phyloP scores from a whole-genome alignment of 805 yeast species.

The Kuraishia hungarica region DNA sequence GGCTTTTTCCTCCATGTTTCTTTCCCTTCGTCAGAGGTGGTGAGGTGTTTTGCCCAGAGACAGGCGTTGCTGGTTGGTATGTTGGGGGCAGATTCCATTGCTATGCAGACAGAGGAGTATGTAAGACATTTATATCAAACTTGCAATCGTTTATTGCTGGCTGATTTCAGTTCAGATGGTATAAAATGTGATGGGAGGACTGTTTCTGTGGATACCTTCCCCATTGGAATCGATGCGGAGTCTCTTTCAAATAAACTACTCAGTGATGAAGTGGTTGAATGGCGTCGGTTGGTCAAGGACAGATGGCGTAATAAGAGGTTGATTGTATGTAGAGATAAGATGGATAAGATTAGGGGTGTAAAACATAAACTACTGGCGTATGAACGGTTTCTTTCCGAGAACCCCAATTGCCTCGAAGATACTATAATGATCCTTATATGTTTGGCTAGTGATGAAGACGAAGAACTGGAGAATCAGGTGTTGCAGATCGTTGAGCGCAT shows the following conservation, averaged over 20 bases:
- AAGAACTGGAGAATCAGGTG: conserved; percentile 64
- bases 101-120: conserved; percentile 89
- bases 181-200: conserved; percentile 53
- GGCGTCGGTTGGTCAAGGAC: conserved; percentile 65
- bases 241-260: conserved; percentile 38
- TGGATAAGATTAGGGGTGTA: conserved; percentile 82
- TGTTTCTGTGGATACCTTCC: conserved; percentile 47
- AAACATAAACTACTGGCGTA: conserved; percentile 83
- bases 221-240: conserved; percentile 74
- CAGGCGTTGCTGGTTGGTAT: conserved; percentile 69
- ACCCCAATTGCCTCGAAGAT: conserved; percentile 62
- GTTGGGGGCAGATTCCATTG: conserved; percentile 80
- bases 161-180: conserved; percentile 64
- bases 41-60: conserved; percentile 88
- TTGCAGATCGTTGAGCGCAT: conserved; percentile 77
- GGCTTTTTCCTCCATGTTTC: conserved; percentile 92
- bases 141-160: conserved; percentile 71
- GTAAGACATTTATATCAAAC: conserved; percentile 92
- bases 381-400: conserved; percentile 61
- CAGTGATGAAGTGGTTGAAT: conserved; percentile 41
- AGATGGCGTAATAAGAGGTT: conserved; percentile 69
- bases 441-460: conserved; percentile 38
- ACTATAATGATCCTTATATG: conserved; percentile 82
- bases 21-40: conserved; percentile 92
- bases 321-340: conserved; percentile 82